These are phyloP conservation scores for Parathielavia hyrcaniae DNA, from an alignment of 495 filamentous ascomycete genomes.

Conservation along the genomic window DNA sequence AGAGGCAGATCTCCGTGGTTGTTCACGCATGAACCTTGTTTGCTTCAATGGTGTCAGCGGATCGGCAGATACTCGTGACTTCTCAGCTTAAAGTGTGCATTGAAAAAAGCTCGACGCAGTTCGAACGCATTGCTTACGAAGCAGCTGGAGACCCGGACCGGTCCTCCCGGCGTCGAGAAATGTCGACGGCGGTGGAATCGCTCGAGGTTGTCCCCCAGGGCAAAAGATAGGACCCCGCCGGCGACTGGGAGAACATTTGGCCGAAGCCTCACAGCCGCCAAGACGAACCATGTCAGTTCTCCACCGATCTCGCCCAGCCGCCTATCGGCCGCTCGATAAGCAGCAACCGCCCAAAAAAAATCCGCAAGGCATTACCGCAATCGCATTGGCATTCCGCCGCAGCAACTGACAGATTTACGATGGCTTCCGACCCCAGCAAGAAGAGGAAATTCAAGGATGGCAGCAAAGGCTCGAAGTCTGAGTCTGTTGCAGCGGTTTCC, in stretches of 20 bases:
- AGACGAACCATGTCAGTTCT: not conserved
- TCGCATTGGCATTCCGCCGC: not conserved
- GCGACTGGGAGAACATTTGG: conserved; percentile 19
- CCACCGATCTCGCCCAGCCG: not conserved
- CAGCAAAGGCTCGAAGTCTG: conserved; percentile 30
- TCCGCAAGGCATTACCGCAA: not conserved
- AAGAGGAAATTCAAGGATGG: conserved; percentile 45
- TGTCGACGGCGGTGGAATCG: too few relatives aligned
- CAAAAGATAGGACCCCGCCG: conserved; percentile 12
- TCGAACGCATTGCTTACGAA: too few relatives aligned
- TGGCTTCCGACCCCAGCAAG: conserved; percentile 42
- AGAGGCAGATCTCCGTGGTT: not conserved
- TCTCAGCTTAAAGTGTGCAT: too few relatives aligned
- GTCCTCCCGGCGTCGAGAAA: too few relatives aligned
- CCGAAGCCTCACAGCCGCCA: conserved; percentile 9
- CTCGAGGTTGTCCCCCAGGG: too few relatives aligned
- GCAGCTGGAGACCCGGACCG: too few relatives aligned
- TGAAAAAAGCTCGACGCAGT: too few relatives aligned
- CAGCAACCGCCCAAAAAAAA: conserved; percentile 11
- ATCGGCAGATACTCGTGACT: too few relatives aligned
- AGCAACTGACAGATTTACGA: conserved; percentile 15
- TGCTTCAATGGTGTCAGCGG: not conserved
- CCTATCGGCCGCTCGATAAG: conserved; percentile 17
- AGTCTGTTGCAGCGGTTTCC: conserved; percentile 17
- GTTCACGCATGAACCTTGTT: not conserved